Base-by-base conservation (phyloP, 2,329 filamentous ascomycete species). In the Blastomyces gilchristii region DNA sequence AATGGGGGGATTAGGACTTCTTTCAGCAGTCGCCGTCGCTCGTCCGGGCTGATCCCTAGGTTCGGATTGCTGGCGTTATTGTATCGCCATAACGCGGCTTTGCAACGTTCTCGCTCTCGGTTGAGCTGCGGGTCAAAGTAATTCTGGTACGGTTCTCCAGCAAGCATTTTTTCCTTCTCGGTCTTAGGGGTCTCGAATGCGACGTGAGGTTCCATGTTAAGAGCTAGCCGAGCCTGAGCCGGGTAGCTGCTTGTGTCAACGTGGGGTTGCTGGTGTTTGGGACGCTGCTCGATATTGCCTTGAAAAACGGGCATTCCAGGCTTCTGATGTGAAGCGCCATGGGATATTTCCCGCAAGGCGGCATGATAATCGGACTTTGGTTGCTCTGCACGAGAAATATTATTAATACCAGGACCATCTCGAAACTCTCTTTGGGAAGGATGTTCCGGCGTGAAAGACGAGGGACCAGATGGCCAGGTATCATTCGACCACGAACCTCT, bases 141-240 rank as follows among this genome's bases (percentile, higher is more conserved):
- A 7, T 90, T 89, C 65, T 86, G 87, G 75, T 91, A 97, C n/a
- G 85, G 82, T 50, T 89, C 83, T 14, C 90, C 90, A 41, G 82
- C 81, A 18, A 96, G 79, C 93, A 97, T 97, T 73, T 94, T 91
- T 65, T 95, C 89, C 75, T 94, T 94, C 72, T 96, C 90, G 1
- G 86, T 88, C 50, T 79, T 77, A 76, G 68, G 76, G 76, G 68
- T 67, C 69, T 62, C 74, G 74, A 47, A 73, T 14, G 75, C 73
- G 16, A 77, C 59, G 62, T 77, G 75, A 57, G 75, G 73, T 53
- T 77, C 76, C 62, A 77, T 76, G 61, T 69, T 76, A 16, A 78
- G 69, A n/a, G 76, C 75, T 70, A 77, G 54, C 45, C 77, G 72
- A 31, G 77, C 77, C 58, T 78, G 76, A 11, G 76, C 74, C 61